Conservation (phyloP, 345 rosid genomes). For the Syzygium aromaticum region DNA sequence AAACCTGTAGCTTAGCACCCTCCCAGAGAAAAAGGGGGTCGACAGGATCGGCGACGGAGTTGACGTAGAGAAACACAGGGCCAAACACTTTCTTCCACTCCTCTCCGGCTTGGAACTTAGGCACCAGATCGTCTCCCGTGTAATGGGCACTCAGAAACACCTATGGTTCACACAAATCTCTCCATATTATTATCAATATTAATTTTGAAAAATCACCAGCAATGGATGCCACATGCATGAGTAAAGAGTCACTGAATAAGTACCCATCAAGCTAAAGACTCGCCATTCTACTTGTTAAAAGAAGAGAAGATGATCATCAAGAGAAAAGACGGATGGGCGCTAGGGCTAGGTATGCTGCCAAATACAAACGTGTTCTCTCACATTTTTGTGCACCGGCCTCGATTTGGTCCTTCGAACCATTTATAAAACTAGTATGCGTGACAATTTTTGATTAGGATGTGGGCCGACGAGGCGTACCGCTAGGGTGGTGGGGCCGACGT, state of each 20-base stretch:
- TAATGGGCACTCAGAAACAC: conserved; percentile 83
- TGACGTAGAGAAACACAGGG: conserved; percentile 51
- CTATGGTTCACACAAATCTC: conserved; percentile 14
- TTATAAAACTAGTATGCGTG: neutral
- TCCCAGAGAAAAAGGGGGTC: conserved; percentile 37
- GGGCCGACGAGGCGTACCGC: conserved; percentile 34
- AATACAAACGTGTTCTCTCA: neutral
- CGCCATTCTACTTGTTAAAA: too few species aligned
- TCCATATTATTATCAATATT: neutral
- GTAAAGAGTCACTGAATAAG: neutral
- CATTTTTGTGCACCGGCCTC: neutral
- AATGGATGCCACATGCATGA: neutral
- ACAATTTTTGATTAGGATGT: too few species aligned
- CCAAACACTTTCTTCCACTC: conserved; percentile 88
- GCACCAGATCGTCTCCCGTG: conserved; percentile 67
- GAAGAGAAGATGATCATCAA: neutral
- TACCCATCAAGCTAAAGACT: neutral
- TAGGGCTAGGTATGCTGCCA: neutral
- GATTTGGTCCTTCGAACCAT: neutral
- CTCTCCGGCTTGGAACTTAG: conserved; percentile 51
- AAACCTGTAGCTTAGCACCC: conserved; percentile 54
- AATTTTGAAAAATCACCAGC: neutral
- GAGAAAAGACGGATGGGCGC: neutral
- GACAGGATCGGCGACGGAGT: conserved; percentile 11
- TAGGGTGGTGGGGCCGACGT: conserved; percentile 72